Evolutionary conservation across 345 rosid species (phyloP).

Genomic region (Melaleuca alternifolia): DNA sequence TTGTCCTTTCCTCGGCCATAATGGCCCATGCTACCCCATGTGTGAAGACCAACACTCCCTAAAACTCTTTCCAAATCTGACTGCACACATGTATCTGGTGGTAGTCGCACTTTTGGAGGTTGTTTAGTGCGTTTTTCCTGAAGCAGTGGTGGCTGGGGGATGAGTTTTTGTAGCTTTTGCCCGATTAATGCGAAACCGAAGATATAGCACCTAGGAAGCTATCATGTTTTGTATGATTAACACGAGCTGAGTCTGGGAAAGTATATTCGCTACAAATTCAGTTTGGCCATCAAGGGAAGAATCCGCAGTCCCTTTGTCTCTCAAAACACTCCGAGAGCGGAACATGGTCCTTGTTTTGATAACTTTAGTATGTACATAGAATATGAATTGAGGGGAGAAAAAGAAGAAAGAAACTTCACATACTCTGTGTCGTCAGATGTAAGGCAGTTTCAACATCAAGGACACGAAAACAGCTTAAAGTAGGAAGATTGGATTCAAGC

Average conservation of each 20-base stretch:
- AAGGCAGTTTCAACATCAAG: neutral
- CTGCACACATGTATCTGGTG: neutral
- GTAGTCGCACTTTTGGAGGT: neutral
- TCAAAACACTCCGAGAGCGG: neutral
- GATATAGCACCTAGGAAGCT: neutral
- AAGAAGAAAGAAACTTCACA: neutral
- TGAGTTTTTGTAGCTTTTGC: neutral
- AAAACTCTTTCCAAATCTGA: neutral
- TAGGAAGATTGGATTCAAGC: slow-evolving; percentile 21
- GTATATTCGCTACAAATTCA: neutral
- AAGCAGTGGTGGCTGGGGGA: neutral
- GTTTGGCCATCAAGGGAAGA: neutral
- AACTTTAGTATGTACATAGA: neutral
- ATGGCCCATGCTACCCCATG: neutral
- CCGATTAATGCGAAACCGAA: too few species aligned
- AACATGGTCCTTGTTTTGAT: neutral
- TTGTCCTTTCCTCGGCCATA: neutral
- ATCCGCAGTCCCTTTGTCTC: neutral
- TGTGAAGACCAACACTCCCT: neutral
- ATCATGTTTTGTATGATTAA: too few species aligned
- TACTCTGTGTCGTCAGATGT: neutral
- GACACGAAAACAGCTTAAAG: neutral
- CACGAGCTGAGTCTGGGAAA: neutral
- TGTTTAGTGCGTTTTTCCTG: neutral
- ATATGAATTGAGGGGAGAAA: neutral